These are phyloP conservation scores for Nannochloris sp. DNA, from an alignment of 139 green algal species.

Conservation along the genomic window DNA sequence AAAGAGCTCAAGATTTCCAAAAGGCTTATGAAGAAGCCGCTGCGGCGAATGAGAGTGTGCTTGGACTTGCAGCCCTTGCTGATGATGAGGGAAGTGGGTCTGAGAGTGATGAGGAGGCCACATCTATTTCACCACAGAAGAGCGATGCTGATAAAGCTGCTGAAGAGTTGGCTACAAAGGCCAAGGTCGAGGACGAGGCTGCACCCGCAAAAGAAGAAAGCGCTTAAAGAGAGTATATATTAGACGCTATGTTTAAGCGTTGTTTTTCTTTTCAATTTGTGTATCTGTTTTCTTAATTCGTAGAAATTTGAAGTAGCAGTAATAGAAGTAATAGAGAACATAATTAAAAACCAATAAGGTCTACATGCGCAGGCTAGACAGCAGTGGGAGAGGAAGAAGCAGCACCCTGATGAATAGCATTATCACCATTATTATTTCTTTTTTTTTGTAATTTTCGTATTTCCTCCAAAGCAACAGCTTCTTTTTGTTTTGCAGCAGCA, in stretches of 20 bases:
- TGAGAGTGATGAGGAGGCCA: not conserved
- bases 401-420: too few species aligned
- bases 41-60: conserved; percentile 49
- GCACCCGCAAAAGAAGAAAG: too few species aligned
- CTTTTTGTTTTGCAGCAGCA: not conserved
- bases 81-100: not conserved
- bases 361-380: too few species aligned
- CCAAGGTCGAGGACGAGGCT: conserved; percentile 20
- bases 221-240: too few species aligned
- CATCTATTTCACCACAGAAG: not conserved
- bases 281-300: not conserved
- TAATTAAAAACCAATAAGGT: not conserved
- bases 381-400: too few species aligned
- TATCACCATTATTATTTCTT: conserved; percentile 1
- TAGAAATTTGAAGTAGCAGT: not conserved
- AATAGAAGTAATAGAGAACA: not conserved
- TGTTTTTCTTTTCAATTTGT: too few species aligned
- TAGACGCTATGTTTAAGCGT: too few species aligned
- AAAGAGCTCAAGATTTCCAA: conserved; percentile 73
- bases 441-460: not conserved
- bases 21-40: conserved; percentile 63
- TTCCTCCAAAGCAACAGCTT: not conserved
- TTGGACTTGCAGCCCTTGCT: conserved; percentile 2
- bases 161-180: conserved; percentile 41
- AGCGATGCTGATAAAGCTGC: conserved; percentile 24